Evolutionary conservation across 106 monocot species (phyloP).

Genomic region (Dendrobium chrysotoxum): DNA sequence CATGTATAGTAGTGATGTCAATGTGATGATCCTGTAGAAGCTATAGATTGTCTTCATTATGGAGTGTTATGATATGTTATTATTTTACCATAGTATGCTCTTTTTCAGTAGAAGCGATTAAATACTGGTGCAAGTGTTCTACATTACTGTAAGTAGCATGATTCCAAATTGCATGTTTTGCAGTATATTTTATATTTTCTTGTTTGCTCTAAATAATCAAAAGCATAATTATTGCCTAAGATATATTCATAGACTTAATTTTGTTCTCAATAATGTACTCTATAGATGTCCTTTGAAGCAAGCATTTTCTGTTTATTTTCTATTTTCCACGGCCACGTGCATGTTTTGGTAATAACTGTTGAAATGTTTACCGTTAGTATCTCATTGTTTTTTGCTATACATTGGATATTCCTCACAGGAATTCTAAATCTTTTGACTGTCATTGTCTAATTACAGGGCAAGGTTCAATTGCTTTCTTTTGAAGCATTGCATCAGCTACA

Average conservation of each 20-base stretch:
- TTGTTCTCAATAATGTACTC: neutral
- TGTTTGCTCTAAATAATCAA: neutral
- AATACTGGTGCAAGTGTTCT: neutral
- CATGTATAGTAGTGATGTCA: neutral
- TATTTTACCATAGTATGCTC: neutral
- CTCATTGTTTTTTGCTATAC: neutral
- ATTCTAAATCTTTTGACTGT: neutral
- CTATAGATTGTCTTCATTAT: neutral
- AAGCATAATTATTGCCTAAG: neutral
- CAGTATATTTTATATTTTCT: neutral
- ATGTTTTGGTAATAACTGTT: neutral
- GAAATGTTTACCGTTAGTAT: neutral
- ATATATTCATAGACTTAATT: neutral
- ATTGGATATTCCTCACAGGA: neutral
- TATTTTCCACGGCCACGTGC: neutral
- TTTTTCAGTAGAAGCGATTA: neutral
- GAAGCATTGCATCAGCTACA: conserved; percentile 40
- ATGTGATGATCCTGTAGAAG: neutral
- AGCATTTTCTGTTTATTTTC: neutral
- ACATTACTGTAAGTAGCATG: neutral
- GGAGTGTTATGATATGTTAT: neutral
- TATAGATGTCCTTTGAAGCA: neutral
- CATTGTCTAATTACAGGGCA: conserved; percentile 17
- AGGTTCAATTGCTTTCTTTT: conserved; percentile 29
- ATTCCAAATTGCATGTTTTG: neutral